Base-by-base conservation (phyloP, 1,284 basidiomycete species). In the Cerrena zonata region DNA sequence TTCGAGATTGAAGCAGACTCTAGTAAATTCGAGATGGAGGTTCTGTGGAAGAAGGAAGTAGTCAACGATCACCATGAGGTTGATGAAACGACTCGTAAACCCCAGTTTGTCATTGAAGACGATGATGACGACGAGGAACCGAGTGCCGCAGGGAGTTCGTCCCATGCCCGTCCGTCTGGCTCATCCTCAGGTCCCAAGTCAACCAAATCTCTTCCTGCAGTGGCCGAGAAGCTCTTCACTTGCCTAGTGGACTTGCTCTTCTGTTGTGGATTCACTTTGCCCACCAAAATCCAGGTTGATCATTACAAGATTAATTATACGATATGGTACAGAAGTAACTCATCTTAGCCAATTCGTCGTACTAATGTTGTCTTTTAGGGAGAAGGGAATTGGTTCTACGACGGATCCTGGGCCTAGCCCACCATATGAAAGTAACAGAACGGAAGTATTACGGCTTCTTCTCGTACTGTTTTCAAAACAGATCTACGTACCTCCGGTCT, bases 221-320 rank as follows among this genome's bases (percentile, higher is more conserved):
- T 94, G 1, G 88, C 84, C 1, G 90, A 94, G 62, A 77, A 80
- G 54, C 70, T 95, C 23, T 87, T 94, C 59, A 80, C 77, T 58
- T 83, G 84, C 54, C 71, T 90, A 5, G 79, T 92, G 53, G 92
- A 95, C 64, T 73, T 95, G 24, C 68, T 94, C 36, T 96, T 94
- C 67, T 92, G 90, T 62, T 94, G 90, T 59, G 91, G 90, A 11
- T 94, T 95, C 64, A 94, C 90, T 1, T 72, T 95, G 13, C 89
- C 92, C 4, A 78, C 79, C 27, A 84, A 79, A 62, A 76, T 91
- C 36, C 83, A 88, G 61, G 80, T 84, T 37, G 86, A 89, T 62
- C 81, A 85, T 57, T 78, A 92, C 64, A 92, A 94, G 69, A 87
- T 95, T 53, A 89, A 91, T 65, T 87, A 90, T 70, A 73, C 86